Base-by-base conservation (phyloP, 2,329 filamentous ascomycete genomes). In the Lecanicillium sp. region DNA sequence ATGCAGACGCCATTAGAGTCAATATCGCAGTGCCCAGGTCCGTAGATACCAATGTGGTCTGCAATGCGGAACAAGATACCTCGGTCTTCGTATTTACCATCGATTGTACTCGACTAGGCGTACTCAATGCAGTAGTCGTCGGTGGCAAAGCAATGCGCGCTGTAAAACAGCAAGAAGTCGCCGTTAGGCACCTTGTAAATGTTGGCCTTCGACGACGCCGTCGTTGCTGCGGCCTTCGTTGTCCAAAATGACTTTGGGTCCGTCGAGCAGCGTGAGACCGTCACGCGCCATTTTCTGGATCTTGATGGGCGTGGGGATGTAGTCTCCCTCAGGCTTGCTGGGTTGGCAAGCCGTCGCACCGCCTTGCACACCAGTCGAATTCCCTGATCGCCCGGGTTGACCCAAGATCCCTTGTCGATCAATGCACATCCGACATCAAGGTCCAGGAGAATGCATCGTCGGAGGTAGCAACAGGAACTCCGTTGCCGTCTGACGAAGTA, bases 121-220 rank as follows among this genome's bases (percentile, higher is more conserved):
- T 51, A 51, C 39, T 45, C 41, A 36, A 42, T 38, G 35, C 45
- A 27, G 41, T 51, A 49, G 29, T 49, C 45, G 27, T 49, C 46
- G 19, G 35, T 49, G 6, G 50, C 27, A 35, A 41, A 51, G 29
- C 50, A 51, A 19, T 51, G 49, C 3, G 45, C 27, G 27, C 45
- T 51, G 35, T 51, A 51, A 26, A 51, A 51, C 14, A 51, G 32
- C 19, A 49, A 30, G 29, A 51, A 49, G 35, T 51, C 46, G 14
- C 45, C 49, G 7, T 27, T 27, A n/a, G 44, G 39, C 5, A 44
- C 44, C 33, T 49, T 49, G 49, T 49, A 44, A 5, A 51, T 7
- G 15, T 41, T 42, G 15, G 49, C 45, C 40, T 15, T 49, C 49
- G 5, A 49, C 41, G 11, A 49, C 17, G 21, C 45, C 49, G 14